A percentile compares a stretch with the other conserved stretches of the same genome.
These are phyloP conservation scores for Pseudonectria buxi DNA, from an alignment of 2,329 filamentous ascomycete species.

Conservation along the genomic window DNA sequence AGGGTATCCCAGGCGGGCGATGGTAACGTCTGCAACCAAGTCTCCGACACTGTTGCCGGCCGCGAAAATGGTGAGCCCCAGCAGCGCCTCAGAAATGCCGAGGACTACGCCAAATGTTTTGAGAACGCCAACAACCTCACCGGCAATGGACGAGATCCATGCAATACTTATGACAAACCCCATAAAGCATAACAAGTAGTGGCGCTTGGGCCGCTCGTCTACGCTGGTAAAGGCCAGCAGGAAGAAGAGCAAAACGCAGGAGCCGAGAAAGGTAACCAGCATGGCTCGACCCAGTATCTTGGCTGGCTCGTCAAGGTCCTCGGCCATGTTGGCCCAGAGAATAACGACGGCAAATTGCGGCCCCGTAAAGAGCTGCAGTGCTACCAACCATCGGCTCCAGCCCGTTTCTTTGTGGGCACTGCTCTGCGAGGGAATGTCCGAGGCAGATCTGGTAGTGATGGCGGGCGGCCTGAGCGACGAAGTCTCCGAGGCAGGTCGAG, in stretches of 20 bases:
- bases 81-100: constrained; percentile 87
- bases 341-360: constrained; percentile 77
- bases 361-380: constrained; percentile 77
- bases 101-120: constrained; percentile 90
- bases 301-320: constrained; percentile 49
- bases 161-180: constrained; percentile 88
- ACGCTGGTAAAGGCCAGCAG: constrained; percentile 65
- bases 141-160: constrained; percentile 94
- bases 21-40: constrained; percentile 88
- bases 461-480: constrained; percentile 17
- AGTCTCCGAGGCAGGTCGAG: constrained; percentile 4
- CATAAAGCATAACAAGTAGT: constrained; percentile 74
- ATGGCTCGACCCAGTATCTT: constrained; percentile 49
- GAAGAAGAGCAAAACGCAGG: constrained; percentile 57
- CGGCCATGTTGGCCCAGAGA: constrained; percentile 60
- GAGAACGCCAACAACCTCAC: constrained; percentile 89
- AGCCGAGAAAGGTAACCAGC: constrained; percentile 61
- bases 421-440: constrained; percentile 26
- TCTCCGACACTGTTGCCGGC: constrained; percentile 94
- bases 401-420: constrained; percentile 40
- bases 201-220: constrained; percentile 61
- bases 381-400: constrained; percentile 90
- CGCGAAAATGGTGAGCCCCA: constrained; percentile 92
- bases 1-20: constrained; percentile 86
- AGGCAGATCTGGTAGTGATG: constrained; percentile 24